A percentile compares a stretch with the other conserved stretches of the same genome.
Evolutionary conservation across 495 filamentous ascomycete genomes (phyloP).

Genomic region (Penicillium samsonianum): DNA sequence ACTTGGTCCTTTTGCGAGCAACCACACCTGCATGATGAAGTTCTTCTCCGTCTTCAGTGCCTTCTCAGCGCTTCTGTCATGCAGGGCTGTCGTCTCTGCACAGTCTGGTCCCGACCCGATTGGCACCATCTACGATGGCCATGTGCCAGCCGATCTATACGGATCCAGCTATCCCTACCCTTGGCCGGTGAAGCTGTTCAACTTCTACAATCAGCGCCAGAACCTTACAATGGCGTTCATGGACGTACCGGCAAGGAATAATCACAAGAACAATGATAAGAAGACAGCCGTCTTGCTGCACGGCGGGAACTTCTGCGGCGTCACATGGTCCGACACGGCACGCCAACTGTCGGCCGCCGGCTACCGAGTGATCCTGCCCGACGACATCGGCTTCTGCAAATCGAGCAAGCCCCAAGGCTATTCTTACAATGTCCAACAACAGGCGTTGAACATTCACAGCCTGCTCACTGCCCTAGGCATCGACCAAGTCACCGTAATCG

Average conservation of each 20-base stretch:
- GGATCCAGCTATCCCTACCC: conserved; percentile 19
- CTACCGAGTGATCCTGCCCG: conserved; percentile 22
- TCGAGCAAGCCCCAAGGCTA: conserved; percentile 25
- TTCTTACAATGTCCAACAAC: conserved; percentile 20
- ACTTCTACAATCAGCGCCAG: conserved; percentile 20
- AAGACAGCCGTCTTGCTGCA: conserved; percentile 17
- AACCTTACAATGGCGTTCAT: conserved; percentile 21
- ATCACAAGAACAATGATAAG: neutral
- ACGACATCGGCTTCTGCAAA: conserved; percentile 25
- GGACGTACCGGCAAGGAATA: conserved; percentile 12
- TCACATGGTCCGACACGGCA: conserved; percentile 21
- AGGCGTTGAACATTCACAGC: conserved; percentile 20
- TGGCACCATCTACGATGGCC: conserved; percentile 18
- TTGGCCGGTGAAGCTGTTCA: conserved; percentile 22
- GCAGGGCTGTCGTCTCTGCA: conserved; percentile 8
- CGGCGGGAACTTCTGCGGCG: conserved; percentile 22
- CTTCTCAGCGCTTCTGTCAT: conserved; percentile 8
- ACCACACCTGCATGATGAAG: conserved; percentile 12
- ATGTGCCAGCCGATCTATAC: conserved; percentile 13
- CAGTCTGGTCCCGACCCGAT: conserved; percentile 15
- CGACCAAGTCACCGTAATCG: conserved; percentile 17
- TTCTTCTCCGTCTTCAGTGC: conserved; percentile 3
- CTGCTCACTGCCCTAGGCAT: conserved; percentile 18
- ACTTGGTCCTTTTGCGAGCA: neutral
- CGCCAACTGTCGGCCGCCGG: conserved; percentile 16